phyloP scores from a whole-genome alignment of 139 green algal species.

The Microglena sp. region DNA sequence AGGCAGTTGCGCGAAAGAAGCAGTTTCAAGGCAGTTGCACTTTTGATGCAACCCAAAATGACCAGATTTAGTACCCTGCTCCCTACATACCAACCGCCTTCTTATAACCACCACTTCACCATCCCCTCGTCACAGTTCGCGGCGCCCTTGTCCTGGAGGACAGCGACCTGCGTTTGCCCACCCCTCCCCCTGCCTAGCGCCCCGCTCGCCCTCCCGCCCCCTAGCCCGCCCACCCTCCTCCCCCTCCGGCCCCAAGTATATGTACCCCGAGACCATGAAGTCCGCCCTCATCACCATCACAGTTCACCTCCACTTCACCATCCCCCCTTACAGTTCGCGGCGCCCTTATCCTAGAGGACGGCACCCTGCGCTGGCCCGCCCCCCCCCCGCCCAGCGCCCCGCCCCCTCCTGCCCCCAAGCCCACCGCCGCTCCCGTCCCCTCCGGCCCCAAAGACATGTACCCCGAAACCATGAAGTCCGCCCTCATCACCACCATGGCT shows the following conservation, averaged over 20 bases:
- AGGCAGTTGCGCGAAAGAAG: too few relatives aligned
- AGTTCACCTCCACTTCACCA: too few relatives aligned
- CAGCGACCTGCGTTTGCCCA: constrained; percentile 65
- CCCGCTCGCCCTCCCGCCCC: background rate
- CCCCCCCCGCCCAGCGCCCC: constrained; percentile 30
- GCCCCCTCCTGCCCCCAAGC: background rate
- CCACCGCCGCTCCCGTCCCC: constrained; percentile 1
- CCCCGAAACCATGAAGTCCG: too few relatives aligned
- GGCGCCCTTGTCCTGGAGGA: constrained; percentile 62
- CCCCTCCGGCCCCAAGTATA: constrained; percentile 36
- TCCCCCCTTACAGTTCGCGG: constrained; percentile 18
- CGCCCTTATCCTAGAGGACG: constrained; percentile 62
- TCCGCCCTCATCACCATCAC: too few relatives aligned
- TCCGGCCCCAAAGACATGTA: constrained; percentile 39
- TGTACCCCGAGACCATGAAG: too few relatives aligned
- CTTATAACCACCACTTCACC: too few relatives aligned
- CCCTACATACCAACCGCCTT: too few relatives aligned
- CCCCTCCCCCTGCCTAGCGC: constrained; percentile 31
- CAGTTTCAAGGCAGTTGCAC: too few relatives aligned
- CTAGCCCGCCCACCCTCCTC: too few relatives aligned
- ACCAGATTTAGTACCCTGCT: too few relatives aligned
- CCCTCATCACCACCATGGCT: constrained; percentile 27
- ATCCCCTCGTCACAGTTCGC: constrained; percentile 7
- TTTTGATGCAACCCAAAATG: too few relatives aligned
- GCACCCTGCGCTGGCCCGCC: constrained; percentile 62